A percentile compares a stretch with the other conserved stretches of the same genome.
phyloP scores from a whole-genome alignment of 208 protist species.

The Crithidia expoeki region DNA sequence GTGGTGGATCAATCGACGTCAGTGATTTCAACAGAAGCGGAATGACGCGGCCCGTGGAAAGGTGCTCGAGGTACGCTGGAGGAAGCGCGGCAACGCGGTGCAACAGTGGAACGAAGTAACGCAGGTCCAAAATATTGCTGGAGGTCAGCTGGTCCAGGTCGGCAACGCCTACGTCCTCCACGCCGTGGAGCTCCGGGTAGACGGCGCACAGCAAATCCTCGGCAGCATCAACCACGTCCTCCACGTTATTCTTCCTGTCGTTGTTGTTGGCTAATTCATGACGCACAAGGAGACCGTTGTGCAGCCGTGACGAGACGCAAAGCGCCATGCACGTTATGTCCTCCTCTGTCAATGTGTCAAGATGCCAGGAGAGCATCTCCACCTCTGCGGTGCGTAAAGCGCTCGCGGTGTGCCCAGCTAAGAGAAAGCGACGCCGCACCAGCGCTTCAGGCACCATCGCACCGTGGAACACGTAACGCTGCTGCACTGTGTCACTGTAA shows the following conservation, averaged over 20 bases:
- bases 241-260: not conserved
- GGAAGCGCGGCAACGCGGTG: slow-evolving; percentile 75
- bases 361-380: slow-evolving; percentile 80
- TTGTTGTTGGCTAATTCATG: not conserved
- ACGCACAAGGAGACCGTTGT: slow-evolving; percentile 63
- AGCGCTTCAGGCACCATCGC: slow-evolving; percentile 55
- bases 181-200: slow-evolving; percentile 67
- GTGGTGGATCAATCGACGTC: slow-evolving; percentile 56
- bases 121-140: slow-evolving; percentile 60
- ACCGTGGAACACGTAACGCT: slow-evolving; percentile 30
- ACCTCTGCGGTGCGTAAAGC: slow-evolving; percentile 67
- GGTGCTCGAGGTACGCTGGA: slow-evolving; percentile 31
- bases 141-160: slow-evolving; percentile 44
- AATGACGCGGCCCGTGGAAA: slow-evolving; percentile 57
- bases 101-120: slow-evolving; percentile 84
- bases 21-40: slow-evolving; percentile 74
- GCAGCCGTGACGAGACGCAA: slow-evolving; percentile 68
- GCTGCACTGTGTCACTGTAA: not conserved
- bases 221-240: slow-evolving; percentile 1
- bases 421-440: slow-evolving; percentile 62
- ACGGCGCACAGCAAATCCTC: slow-evolving; percentile 64
- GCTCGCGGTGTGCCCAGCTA: slow-evolving; percentile 54
- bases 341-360: slow-evolving; percentile 77
- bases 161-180: slow-evolving; percentile 50
- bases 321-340: slow-evolving; percentile 61